Evolutionary conservation across 257 asterid species (phyloP).

Genomic region (Fraxinus pennsylvanica): DNA sequence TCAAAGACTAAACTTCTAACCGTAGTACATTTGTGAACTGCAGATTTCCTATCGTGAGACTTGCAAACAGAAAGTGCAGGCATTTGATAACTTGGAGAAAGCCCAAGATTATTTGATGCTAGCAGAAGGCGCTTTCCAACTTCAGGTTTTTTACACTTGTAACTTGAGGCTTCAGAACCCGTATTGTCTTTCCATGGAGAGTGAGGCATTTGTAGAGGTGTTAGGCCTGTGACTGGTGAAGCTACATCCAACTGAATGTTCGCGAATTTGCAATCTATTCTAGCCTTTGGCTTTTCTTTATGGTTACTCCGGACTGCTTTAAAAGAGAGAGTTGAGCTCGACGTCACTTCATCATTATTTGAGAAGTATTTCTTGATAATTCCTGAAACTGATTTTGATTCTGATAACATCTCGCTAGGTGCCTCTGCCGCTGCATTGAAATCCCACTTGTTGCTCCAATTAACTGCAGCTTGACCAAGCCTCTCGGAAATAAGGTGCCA

Average conservation of each 20-base stretch:
- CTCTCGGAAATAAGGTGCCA: constrained; percentile 14
- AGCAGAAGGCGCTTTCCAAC: constrained; percentile 54
- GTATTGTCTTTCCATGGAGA: constrained; percentile 7
- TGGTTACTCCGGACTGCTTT: constrained; percentile 1
- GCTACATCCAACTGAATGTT: constrained; percentile 2
- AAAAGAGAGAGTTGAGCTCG: constrained; percentile 26
- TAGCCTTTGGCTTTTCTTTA: constrained; percentile 18
- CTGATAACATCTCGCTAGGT: constrained; percentile 40
- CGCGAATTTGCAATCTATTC: constrained; percentile 7
- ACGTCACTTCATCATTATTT: constrained; percentile 52
- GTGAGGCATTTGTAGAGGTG: constrained; percentile 13
- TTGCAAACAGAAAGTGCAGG: constrained; percentile 39
- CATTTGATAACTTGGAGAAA: constrained; percentile 26
- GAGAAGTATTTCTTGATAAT: constrained; percentile 63
- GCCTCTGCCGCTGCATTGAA: constrained; percentile 25
- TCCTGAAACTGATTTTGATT: constrained; percentile 56
- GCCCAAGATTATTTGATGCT: constrained; percentile 47
- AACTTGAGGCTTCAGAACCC: constrained; percentile 19
- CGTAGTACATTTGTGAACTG: constrained; percentile 9
- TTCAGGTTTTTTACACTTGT: constrained; percentile 29
- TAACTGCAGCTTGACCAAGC: constrained; percentile 5
- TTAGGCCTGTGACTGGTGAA: constrained; percentile 20
- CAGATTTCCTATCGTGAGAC: constrained; percentile 18
- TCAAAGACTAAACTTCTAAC: constrained; percentile 39
- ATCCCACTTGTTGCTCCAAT: constrained; percentile 8